A percentile compares a stretch with the other conserved stretches of the same genome.
phyloP scores from a whole-genome alignment of 768 basidiomycete genomes.

The Lentinula edodes region DNA sequence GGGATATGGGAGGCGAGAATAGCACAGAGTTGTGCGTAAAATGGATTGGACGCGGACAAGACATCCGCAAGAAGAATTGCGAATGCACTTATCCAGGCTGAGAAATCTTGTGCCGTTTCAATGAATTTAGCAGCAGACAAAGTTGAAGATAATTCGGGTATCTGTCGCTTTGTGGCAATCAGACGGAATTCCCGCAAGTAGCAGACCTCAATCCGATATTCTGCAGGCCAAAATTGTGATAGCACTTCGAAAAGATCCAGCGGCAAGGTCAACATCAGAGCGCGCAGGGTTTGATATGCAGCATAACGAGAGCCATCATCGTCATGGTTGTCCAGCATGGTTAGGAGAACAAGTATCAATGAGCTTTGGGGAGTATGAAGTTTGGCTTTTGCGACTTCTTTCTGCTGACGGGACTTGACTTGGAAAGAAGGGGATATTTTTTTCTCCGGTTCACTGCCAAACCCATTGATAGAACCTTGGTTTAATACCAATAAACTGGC shows the following conservation, averaged over 20 bases:
- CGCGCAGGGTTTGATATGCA: conserved; percentile 64
- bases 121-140: conserved; percentile 27
- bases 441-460: conserved; percentile 41
- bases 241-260: conserved; percentile 16
- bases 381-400: conserved; percentile 16
- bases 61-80: conserved; percentile 53
- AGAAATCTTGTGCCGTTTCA: conserved; percentile 43
- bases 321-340: conserved; percentile 48
- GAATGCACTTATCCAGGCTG: conserved; percentile 57
- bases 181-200: conserved; percentile 44
- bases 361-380: conserved; percentile 36
- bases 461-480: conserved; percentile 57
- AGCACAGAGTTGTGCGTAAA: conserved; percentile 63
- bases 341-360: conserved; percentile 48
- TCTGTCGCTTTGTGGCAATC: conserved; percentile 23
- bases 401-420: background rate
- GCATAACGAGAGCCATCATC: conserved; percentile 42
- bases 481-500: conserved; percentile 54
- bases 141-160: conserved; percentile 32
- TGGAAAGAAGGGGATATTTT: conserved; percentile 8
- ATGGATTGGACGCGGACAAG: conserved; percentile 46
- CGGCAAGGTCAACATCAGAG: conserved; percentile 39
- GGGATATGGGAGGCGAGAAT: conserved; percentile 48
- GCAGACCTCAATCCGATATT: conserved; percentile 39
- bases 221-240: conserved; percentile 28